Evolutionary conservation across 83 land plant genomes (phyloP).

Genomic region (Thuja plicata): DNA sequence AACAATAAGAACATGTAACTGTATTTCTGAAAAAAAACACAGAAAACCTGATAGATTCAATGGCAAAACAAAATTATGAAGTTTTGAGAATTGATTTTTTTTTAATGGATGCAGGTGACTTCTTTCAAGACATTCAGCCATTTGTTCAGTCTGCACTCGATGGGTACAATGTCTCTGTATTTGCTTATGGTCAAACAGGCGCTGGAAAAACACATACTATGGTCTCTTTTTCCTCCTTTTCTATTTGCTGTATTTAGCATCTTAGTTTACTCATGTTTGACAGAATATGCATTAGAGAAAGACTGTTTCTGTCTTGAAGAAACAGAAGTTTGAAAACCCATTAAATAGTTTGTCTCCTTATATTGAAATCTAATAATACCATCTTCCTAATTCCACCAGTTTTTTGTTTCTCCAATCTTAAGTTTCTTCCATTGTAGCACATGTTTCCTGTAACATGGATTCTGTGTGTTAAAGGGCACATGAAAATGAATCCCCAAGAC

Average conservation of each 20-base stretch:
- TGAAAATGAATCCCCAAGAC: not conserved
- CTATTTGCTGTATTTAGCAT: not conserved
- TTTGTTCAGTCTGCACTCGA: slow-evolving; percentile 95
- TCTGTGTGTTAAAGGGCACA: not conserved
- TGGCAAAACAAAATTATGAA: not conserved
- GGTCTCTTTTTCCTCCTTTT: slow-evolving; percentile 45
- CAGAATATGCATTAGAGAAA: not conserved
- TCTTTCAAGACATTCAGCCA: slow-evolving; percentile 89
- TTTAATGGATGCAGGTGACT: slow-evolving; percentile 56
- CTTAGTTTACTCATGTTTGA: not conserved
- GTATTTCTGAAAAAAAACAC: not conserved
- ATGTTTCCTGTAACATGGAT: not conserved
- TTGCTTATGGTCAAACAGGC: slow-evolving; percentile 88
- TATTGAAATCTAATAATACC: not conserved
- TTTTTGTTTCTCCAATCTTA: not conserved
- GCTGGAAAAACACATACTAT: slow-evolving; percentile 94
- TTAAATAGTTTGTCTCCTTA: not conserved
- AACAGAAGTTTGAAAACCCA: not conserved
- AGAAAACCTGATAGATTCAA: not conserved
- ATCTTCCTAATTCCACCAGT: not conserved
- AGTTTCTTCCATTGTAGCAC: not conserved
- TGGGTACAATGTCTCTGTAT: slow-evolving; percentile 90
- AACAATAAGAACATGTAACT: not conserved
- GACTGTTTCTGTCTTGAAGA: not conserved
- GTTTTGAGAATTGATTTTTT: not conserved